Evolutionary conservation across 371 early-diverging fungal species (phyloP).

Genomic region (Mortierella sp.): DNA sequence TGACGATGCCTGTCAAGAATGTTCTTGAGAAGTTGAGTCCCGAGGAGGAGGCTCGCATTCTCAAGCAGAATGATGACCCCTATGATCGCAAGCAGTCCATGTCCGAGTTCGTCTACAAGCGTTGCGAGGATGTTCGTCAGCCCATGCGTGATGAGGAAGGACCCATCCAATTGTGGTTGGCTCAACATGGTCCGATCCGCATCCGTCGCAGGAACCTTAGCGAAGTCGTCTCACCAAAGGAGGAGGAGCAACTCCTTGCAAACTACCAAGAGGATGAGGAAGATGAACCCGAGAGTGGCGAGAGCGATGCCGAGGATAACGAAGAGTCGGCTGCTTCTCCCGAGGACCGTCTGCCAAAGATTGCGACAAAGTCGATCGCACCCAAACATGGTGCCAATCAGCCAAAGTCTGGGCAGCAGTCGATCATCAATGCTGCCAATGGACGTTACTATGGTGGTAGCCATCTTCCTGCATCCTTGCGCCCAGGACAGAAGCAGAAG

Average conservation of each 20-base stretch:
- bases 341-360: constrained; percentile 49
- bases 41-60: constrained; percentile 36
- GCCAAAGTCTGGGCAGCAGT: background rate
- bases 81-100: constrained; percentile 51
- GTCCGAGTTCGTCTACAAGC: constrained; percentile 52
- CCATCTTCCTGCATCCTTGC: constrained; percentile 46
- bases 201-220: constrained; percentile 43
- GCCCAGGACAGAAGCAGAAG: constrained; percentile 23
- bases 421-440: constrained; percentile 24
- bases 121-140: constrained; percentile 54
- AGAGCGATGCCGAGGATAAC: constrained; percentile 17
- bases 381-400: constrained; percentile 12
- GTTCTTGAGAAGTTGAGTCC: constrained; percentile 48
- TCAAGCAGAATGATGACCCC: constrained; percentile 44
- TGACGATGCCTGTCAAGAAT: constrained; percentile 57
- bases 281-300: constrained; percentile 9
- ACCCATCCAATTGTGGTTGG: constrained; percentile 53
- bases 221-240: constrained; percentile 22
- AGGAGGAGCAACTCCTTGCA: constrained; percentile 2
- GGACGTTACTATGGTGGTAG: constrained; percentile 55
- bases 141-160: constrained; percentile 57
- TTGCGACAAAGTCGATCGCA: constrained; percentile 36
- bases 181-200: constrained; percentile 55
- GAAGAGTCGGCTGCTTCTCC: background rate
- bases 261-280: constrained; percentile 2